Evolutionary conservation across 1,284 basidiomycete species (phyloP).

Genomic region (Rugosomyces carneus): DNA sequence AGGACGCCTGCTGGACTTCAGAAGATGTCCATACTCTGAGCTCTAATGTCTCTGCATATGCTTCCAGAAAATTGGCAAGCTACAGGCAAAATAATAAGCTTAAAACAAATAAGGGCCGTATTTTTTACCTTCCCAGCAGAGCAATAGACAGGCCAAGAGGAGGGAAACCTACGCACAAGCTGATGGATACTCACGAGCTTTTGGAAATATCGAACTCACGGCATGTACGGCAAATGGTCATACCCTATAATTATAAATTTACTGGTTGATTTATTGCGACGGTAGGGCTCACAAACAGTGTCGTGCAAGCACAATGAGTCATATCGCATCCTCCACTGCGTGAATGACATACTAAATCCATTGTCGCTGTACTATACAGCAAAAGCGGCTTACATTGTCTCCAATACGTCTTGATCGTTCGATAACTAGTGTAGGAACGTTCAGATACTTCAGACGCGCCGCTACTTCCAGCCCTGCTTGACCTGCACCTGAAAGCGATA

Average conservation of each 20-base stretch:
- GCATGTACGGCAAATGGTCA: slow-evolving; percentile 52
- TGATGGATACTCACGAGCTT: not conserved
- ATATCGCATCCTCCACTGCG: slow-evolving; percentile 51
- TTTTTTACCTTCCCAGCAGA: slow-evolving; percentile 47
- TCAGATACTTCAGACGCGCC: slow-evolving; percentile 51
- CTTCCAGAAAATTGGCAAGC: slow-evolving; percentile 66
- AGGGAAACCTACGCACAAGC: slow-evolving; percentile 39
- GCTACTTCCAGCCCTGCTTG: slow-evolving; percentile 60
- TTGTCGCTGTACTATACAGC: not conserved
- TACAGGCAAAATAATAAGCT: slow-evolving; percentile 17
- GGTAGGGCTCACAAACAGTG: slow-evolving; percentile 21
- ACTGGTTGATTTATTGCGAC: not conserved
- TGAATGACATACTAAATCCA: not conserved
- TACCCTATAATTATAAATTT: slow-evolving; percentile 35
- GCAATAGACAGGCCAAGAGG: slow-evolving; percentile 57
- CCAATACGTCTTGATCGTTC: slow-evolving; percentile 50
- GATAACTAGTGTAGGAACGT: slow-evolving; percentile 45
- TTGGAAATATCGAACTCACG: slow-evolving; percentile 27
- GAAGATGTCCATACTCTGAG: slow-evolving; percentile 62
- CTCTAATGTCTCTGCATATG: slow-evolving; percentile 59
- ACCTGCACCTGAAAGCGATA: slow-evolving; percentile 40
- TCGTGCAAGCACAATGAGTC: slow-evolving; percentile 54
- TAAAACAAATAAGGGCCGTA: not conserved
- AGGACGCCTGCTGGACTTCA: slow-evolving; percentile 36
- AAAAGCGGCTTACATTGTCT: slow-evolving; percentile 25